Evolutionary conservation across 306 rosid genomes (phyloP).

Genomic region (Oemleria cerasiformis): DNA sequence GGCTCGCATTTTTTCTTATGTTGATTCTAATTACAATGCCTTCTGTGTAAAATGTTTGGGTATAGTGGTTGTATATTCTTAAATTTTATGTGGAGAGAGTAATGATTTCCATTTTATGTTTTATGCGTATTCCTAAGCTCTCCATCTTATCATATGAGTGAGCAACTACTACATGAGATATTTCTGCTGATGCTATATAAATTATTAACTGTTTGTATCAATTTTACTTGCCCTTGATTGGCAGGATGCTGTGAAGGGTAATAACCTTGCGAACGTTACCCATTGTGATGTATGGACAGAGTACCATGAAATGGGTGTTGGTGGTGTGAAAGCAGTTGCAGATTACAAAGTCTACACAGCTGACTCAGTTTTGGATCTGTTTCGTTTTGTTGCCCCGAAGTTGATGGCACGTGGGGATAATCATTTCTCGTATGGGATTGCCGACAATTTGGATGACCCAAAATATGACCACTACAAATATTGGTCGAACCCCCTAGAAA

Average conservation of each 20-base stretch:
- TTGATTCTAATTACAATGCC: background rate
- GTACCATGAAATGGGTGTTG: conserved; percentile 76
- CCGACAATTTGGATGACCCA: conserved; percentile 66
- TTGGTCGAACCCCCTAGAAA: conserved; percentile 85
- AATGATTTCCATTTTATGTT: background rate
- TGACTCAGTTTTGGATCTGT: conserved; percentile 60
- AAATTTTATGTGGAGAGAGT: background rate
- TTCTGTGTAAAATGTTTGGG: background rate
- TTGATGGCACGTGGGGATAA: conserved; percentile 75
- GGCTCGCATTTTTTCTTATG: background rate
- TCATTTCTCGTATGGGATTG: conserved; percentile 78
- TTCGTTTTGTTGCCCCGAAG: conserved; percentile 72
- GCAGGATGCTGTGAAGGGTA: conserved; percentile 65
- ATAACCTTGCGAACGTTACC: conserved; percentile 47
- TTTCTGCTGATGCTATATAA: background rate
- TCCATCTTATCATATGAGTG: background rate
- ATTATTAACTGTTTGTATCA: conserved; percentile 9
- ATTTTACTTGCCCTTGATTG: conserved; percentile 22
- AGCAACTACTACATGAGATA: background rate
- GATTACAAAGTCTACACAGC: conserved; percentile 73
- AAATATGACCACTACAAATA: conserved; percentile 72
- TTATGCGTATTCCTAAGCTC: background rate
- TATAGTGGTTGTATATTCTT: background rate
- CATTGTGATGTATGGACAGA: conserved; percentile 81
- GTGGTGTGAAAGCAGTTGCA: conserved; percentile 66